A percentile compares a stretch with the other conserved stretches of the same genome.
phyloP scores from a whole-genome alignment of 352 stramenopile genomes.

The Phytophthora sojae region DNA sequence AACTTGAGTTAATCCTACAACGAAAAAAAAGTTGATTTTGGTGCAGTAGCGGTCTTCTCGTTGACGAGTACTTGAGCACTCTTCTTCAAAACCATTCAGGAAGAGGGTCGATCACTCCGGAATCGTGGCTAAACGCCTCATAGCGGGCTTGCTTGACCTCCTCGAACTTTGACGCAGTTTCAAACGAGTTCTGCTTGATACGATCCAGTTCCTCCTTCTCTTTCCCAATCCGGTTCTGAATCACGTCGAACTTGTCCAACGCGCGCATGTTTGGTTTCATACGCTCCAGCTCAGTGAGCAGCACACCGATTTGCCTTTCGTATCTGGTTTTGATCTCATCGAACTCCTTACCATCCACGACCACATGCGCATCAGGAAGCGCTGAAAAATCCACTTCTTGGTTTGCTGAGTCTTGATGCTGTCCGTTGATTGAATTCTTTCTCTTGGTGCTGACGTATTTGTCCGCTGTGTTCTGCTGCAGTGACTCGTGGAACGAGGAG shows the following conservation, averaged over 20 bases:
- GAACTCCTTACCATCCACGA: constrained; percentile 87
- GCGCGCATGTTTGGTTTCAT: constrained; percentile 99
- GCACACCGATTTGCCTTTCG: constrained; percentile 67
- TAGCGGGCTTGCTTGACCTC: constrained; percentile 78
- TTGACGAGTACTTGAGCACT: constrained; percentile 19
- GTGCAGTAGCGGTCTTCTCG: too few species aligned
- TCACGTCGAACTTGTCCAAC: constrained; percentile 88
- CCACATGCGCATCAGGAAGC: constrained; percentile 76
- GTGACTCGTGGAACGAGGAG: constrained; percentile 60
- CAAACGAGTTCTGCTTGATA: constrained; percentile 72
- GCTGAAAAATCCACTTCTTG: constrained; percentile 92
- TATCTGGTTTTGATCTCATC: constrained; percentile 81
- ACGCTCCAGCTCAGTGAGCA: constrained; percentile 90
- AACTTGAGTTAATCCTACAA: too few species aligned
- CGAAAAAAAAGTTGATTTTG: too few species aligned
- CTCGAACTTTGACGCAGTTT: constrained; percentile 76
- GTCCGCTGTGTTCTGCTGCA: constrained; percentile 12
- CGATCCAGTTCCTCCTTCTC: constrained; percentile 84
- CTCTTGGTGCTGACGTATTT: background rate
- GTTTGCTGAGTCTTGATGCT: too few species aligned
- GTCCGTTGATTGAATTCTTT: background rate
- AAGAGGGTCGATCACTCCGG: constrained; percentile 85
- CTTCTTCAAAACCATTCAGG: too few species aligned
- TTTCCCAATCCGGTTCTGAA: constrained; percentile 77
- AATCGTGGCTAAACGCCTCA: constrained; percentile 96